A percentile compares a stretch with the other conserved stretches of the same genome.
Evolutionary conservation across 1,284 basidiomycete species (phyloP).

Genomic region (Erythrobasidium hasegawianum): DNA sequence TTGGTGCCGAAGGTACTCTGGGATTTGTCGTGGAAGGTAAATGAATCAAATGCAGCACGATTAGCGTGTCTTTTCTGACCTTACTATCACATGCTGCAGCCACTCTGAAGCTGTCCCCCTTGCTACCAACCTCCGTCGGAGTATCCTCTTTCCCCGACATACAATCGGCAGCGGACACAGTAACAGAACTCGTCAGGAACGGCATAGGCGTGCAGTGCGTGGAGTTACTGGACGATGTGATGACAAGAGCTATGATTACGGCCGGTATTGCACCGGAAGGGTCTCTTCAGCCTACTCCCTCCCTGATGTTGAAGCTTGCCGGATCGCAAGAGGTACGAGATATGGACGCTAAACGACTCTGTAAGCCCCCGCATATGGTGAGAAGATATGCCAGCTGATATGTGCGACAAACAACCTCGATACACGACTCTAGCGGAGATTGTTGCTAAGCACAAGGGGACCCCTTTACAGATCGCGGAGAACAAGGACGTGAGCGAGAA

Average conservation of each 20-base stretch:
- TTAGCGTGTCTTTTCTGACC: neutral
- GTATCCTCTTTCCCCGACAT: constrained; percentile 55
- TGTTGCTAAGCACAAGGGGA: constrained; percentile 63
- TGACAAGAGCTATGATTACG: constrained; percentile 58
- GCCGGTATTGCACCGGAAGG: constrained; percentile 61
- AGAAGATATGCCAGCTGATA: constrained; percentile 53
- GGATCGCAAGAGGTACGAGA: constrained; percentile 53
- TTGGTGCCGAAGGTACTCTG: constrained; percentile 89
- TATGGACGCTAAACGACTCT: neutral
- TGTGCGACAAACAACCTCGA: constrained; percentile 60
- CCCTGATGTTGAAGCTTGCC: no score
- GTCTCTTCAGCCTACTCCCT: no score
- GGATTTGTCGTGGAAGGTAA: constrained; percentile 57
- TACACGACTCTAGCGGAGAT: constrained; percentile 56
- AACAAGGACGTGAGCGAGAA: constrained; percentile 66
- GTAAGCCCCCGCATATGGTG: neutral
- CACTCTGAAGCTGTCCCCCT: constrained; percentile 72
- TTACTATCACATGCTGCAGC: constrained; percentile 50
- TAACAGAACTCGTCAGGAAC: constrained; percentile 58
- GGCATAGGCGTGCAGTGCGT: constrained; percentile 57
- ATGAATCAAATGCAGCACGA: neutral
- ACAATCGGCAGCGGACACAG: constrained; percentile 62
- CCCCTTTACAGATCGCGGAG: constrained; percentile 65
- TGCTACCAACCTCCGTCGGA: constrained; percentile 63
- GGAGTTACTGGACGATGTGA: constrained; percentile 65